Conservation (phyloP, 23 red algal species). For the Pyropia haitanensis region DNA sequence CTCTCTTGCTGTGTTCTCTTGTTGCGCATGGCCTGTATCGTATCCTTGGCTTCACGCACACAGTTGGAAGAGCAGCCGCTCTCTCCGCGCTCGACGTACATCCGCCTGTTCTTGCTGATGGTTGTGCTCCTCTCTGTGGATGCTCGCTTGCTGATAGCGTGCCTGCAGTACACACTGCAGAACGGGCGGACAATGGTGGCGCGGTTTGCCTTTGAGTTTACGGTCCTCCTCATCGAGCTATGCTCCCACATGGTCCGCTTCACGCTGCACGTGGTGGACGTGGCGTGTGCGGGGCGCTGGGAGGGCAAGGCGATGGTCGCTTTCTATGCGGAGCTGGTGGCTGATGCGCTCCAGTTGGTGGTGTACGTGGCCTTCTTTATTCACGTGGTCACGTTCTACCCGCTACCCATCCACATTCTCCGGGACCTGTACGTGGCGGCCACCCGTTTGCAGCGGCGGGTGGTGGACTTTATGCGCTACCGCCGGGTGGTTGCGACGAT, state of each 20-base stretch:
- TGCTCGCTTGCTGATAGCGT: constrained; percentile 30
- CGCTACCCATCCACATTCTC: constrained; percentile 89
- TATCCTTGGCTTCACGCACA: background rate
- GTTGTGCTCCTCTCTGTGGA: constrained; percentile 41
- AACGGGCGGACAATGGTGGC: constrained; percentile 68
- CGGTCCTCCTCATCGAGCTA: constrained; percentile 68
- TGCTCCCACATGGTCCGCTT: constrained; percentile 51
- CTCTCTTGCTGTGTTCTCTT: no score
- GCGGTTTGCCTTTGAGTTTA: constrained; percentile 90
- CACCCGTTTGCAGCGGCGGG: constrained; percentile 51
- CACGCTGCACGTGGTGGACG: constrained; percentile 60
- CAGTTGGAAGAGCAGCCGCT: constrained; percentile 73
- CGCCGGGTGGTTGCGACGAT: constrained; percentile 82
- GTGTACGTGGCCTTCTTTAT: constrained; percentile 92
- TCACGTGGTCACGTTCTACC: constrained; percentile 83
- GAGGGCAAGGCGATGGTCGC: constrained; percentile 65
- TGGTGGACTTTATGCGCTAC: constrained; percentile 84
- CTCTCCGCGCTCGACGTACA: constrained; percentile 45
- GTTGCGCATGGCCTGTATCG: no score
- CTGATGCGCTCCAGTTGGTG: constrained; percentile 71
- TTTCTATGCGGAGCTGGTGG: constrained; percentile 86
- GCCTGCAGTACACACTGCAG: constrained; percentile 16
- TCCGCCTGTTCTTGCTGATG: constrained; percentile 64
- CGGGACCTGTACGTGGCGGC: constrained; percentile 85
- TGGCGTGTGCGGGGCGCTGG: constrained; percentile 62